A percentile compares a stretch with the other conserved stretches of the same genome.
phyloP scores from a whole-genome alignment of 768 basidiomycete genomes.

The Phanerochaete carnosa region DNA sequence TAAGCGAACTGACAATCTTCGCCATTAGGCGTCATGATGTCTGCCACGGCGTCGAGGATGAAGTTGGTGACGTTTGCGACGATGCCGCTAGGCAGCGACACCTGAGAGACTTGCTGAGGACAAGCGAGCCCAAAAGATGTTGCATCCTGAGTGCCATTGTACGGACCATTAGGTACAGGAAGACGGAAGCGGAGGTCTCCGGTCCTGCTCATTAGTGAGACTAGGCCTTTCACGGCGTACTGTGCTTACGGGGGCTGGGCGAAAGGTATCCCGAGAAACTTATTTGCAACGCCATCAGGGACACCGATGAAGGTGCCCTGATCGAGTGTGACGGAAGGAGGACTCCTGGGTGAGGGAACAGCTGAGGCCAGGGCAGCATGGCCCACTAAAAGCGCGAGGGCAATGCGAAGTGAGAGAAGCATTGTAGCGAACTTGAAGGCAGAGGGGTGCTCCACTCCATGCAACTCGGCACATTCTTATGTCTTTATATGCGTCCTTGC shows the following conservation, averaged over 20 bases:
- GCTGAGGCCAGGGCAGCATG: neutral
- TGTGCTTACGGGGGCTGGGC: conserved; percentile 49
- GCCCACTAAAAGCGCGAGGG: neutral
- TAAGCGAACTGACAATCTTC: conserved; percentile 48
- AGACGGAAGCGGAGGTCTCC: conserved; percentile 22
- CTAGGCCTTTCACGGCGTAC: neutral
- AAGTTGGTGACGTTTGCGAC: neutral
- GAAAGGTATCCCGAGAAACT: conserved; percentile 54
- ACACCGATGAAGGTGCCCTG: conserved; percentile 43
- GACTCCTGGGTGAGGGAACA: neutral
- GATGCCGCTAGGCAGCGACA: neutral
- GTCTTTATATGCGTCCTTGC: neutral
- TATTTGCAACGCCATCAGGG: conserved; percentile 28
- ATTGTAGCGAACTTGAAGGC: neutral
- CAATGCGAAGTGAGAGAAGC: neutral
- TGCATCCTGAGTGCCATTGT: conserved; percentile 33
- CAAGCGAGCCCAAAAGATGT: conserved; percentile 37
- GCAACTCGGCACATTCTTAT: no score
- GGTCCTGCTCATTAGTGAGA: conserved; percentile 5
- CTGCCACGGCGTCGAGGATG: neutral
- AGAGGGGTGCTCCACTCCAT: neutral
- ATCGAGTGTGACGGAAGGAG: conserved; percentile 39
- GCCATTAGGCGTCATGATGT: conserved; percentile 21
- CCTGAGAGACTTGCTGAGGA: conserved; percentile 30
- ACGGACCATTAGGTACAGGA: conserved; percentile 21